A percentile compares a stretch with the other conserved stretches of the same genome.
Evolutionary conservation across 2,329 filamentous ascomycete genomes (phyloP).

Genomic region (Neophaeococcomyces aloes): DNA sequence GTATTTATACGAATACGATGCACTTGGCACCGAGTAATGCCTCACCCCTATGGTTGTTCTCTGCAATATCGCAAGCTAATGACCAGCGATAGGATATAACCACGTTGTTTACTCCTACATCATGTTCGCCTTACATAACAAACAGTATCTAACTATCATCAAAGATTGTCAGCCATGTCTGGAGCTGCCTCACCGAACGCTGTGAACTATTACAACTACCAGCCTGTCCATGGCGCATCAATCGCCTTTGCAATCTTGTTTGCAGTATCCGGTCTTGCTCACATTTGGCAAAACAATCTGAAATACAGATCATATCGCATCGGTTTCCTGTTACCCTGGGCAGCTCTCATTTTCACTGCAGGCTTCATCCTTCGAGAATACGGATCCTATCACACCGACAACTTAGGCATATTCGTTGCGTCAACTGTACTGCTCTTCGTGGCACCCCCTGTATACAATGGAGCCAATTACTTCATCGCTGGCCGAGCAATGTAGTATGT

Average conservation of each 20-base stretch:
- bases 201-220: slow-evolving; percentile 29
- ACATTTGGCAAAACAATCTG: slow-evolving; percentile 31
- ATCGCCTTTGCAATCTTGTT: slow-evolving; percentile 34
- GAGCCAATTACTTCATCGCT: slow-evolving; percentile 38
- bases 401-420: slow-evolving; percentile 30
- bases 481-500: no score
- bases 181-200: background rate
- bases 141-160: no score
- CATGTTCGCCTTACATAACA: no score
- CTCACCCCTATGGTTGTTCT: no score
- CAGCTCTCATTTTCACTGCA: slow-evolving; percentile 30
- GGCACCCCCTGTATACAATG: slow-evolving; percentile 34
- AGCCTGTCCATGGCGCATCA: slow-evolving; percentile 32
- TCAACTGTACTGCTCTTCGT: slow-evolving; percentile 31
- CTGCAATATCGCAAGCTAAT: no score
- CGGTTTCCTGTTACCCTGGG: slow-evolving; percentile 33
- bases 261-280: slow-evolving; percentile 27
- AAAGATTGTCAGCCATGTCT: background rate
- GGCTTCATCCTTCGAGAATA: slow-evolving; percentile 31
- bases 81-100: no score
- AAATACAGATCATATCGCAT: slow-evolving; percentile 33
- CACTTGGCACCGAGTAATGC: no score
- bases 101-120: no score
- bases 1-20: no score
- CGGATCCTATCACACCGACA: slow-evolving; percentile 28